Percentiles rank a stretch among this genome's conserved stretches.
phyloP scores from a whole-genome alignment of 176 grass and related monocot genomes.

The Triticum monococcum region DNA sequence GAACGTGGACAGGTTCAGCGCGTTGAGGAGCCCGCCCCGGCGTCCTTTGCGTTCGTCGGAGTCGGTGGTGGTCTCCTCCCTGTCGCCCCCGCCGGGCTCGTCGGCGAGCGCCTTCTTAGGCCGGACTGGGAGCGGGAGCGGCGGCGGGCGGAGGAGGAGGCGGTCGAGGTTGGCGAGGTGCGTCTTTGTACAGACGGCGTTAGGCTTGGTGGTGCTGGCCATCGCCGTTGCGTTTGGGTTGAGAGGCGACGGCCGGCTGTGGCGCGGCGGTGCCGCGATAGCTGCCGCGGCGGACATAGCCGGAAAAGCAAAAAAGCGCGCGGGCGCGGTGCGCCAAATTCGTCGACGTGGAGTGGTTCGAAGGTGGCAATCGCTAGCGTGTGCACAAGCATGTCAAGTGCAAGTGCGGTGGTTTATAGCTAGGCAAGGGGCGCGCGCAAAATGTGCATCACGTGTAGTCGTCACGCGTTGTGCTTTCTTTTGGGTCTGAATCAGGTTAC shows the following conservation, averaged over 20 bases:
- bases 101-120: not conserved
- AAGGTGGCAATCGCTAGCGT: not conserved
- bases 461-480: not conserved
- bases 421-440: not conserved
- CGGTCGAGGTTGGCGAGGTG: conserved; percentile 84
- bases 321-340: not conserved
- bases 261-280: conserved; percentile 23
- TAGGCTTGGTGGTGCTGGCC: conserved; percentile 20
- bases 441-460: not conserved
- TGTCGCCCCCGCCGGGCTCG: not conserved
- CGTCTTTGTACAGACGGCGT: conserved; percentile 31
- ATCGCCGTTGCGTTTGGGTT: conserved; percentile 43
- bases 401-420: conserved; percentile 16
- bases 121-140: conserved; percentile 25
- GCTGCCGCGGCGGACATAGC: conserved; percentile 43
- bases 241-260: conserved; percentile 29
- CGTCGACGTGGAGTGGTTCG: not conserved
- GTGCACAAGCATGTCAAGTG: not conserved
- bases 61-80: not conserved
- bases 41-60: conserved; percentile 14
- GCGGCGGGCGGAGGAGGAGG: conserved; percentile 40
- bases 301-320: not conserved
- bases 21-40: conserved; percentile 28
- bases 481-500: not conserved
- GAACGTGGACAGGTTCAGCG: conserved; percentile 54